Conservation (phyloP, 1,284 basidiomycete genomes). For the Phenoliferia sp. region DNA sequence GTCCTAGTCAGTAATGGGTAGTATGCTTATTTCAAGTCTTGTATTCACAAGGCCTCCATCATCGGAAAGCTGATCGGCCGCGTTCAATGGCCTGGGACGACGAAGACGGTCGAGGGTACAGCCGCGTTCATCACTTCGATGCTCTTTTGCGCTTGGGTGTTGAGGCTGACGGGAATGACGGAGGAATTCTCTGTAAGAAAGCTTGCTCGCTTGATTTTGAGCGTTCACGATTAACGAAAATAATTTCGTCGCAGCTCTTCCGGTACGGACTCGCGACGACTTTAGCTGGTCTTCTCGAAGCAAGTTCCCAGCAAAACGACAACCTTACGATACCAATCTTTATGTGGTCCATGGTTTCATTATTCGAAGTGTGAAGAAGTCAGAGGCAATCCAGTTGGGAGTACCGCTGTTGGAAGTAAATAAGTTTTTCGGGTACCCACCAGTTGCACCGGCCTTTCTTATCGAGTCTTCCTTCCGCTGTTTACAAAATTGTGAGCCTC, state of each 20-base stretch:
- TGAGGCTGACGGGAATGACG: constrained; percentile 64
- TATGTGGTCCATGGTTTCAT: constrained; percentile 24
- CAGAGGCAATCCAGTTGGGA: too few species aligned
- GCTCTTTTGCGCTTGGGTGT: constrained; percentile 59
- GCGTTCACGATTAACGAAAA: too few species aligned
- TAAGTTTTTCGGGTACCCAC: too few species aligned
- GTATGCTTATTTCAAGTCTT: neutral
- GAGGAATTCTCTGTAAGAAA: constrained; percentile 72
- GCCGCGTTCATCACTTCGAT: constrained; percentile 73
- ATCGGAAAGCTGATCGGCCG: constrained; percentile 78
- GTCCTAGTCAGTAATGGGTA: too few species aligned
- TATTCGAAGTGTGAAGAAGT: neutral
- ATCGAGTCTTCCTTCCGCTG: too few species aligned
- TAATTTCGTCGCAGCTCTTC: constrained; percentile 36
- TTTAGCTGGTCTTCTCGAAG: constrained; percentile 71
- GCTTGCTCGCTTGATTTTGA: too few species aligned
- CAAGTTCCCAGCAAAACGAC: constrained; percentile 86
- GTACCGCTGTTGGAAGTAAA: too few species aligned
- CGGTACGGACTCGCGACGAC: constrained; percentile 49
- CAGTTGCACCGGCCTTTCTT: too few species aligned
- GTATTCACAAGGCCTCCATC: constrained; percentile 93
- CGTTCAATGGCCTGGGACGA: constrained; percentile 74
- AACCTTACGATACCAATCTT: constrained; percentile 60
- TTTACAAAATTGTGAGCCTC: too few species aligned
- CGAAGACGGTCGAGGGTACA: constrained; percentile 91